A percentile compares a stretch with the other conserved stretches of the same genome.
Conservation (phyloP, 192 early-diverging fungal species). For the Entomortierella chlamydospora region DNA sequence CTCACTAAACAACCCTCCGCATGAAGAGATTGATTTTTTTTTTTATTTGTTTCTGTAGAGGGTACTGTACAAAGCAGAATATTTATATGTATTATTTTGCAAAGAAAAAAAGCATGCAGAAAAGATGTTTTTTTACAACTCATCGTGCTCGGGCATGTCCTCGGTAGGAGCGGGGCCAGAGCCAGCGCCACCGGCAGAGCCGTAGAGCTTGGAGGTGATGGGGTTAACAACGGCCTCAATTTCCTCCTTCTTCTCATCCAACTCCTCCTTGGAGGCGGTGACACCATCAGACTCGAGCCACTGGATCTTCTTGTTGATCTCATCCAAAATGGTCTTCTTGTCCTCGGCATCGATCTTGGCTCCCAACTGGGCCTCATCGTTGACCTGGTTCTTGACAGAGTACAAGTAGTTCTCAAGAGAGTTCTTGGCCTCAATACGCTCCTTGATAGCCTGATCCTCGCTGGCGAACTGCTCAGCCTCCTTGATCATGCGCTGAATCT, state of each 20-base stretch:
- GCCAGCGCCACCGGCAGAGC: constrained; percentile 63
- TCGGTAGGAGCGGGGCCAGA: constrained; percentile 68
- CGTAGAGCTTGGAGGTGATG: constrained; percentile 93
- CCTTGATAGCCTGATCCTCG: constrained; percentile 86
- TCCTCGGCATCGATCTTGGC: constrained; percentile 89
- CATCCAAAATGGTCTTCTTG: constrained; percentile 88
- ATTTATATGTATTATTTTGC: constrained; percentile 2
- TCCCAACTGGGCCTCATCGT: constrained; percentile 86
- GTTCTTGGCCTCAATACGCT: constrained; percentile 92
- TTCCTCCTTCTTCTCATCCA: constrained; percentile 96
- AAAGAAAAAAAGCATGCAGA: neutral
- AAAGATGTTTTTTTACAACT: constrained; percentile 65
- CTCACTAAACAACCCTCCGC: too few species aligned
- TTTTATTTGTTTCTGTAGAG: neutral
- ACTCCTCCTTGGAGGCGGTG: constrained; percentile 95
- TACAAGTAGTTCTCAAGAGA: constrained; percentile 92
- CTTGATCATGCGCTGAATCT: constrained; percentile 96
- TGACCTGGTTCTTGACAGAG: constrained; percentile 88
- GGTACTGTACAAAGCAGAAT: constrained; percentile 9
- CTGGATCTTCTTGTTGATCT: constrained; percentile 70
- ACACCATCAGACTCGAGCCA: constrained; percentile 89
- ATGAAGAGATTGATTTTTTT: too few species aligned
- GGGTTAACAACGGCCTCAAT: constrained; percentile 95
- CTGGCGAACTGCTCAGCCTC: constrained; percentile 96
- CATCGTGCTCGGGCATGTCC: constrained; percentile 72